Evolutionary conservation across 345 rosid genomes (phyloP).

Genomic region (Hypericum androsaemum): DNA sequence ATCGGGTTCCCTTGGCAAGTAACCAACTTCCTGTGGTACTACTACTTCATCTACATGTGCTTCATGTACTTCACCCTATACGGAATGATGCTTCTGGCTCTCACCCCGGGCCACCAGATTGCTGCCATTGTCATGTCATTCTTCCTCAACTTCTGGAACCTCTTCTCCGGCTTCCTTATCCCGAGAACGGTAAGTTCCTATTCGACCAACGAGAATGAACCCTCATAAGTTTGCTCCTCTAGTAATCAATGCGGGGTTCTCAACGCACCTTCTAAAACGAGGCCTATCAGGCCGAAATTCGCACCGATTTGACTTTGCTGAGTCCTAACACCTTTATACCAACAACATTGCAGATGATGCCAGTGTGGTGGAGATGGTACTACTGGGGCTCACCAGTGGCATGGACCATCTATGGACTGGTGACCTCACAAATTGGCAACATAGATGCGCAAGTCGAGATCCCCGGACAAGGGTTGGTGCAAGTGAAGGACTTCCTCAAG

Average conservation of each 20-base stretch:
- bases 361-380: constrained; percentile 28
- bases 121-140: constrained; percentile 23
- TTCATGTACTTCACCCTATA: constrained; percentile 27
- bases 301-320: too few relatives aligned
- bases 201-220: too few relatives aligned
- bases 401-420: constrained; percentile 18
- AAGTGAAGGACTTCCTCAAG: constrained; percentile 8
- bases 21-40: constrained; percentile 19
- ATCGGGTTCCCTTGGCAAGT: constrained; percentile 23
- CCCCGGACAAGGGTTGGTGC: neutral
- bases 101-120: constrained; percentile 28
- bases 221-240: too few relatives aligned
- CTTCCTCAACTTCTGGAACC: constrained; percentile 25
- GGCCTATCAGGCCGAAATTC: too few relatives aligned
- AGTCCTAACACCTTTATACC: neutral
- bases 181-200: constrained; percentile 18
- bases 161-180: constrained; percentile 27
- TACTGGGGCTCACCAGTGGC: constrained; percentile 21
- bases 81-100: constrained; percentile 28
- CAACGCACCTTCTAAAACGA: too few relatives aligned
- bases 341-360: constrained; percentile 15
- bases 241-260: too few relatives aligned
- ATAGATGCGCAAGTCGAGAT: neutral
- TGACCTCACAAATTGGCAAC: constrained; percentile 16
- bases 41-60: constrained; percentile 26